Conservation (phyloP, 2,329 filamentous ascomycete species). For the Xylaria arbuscula region DNA sequence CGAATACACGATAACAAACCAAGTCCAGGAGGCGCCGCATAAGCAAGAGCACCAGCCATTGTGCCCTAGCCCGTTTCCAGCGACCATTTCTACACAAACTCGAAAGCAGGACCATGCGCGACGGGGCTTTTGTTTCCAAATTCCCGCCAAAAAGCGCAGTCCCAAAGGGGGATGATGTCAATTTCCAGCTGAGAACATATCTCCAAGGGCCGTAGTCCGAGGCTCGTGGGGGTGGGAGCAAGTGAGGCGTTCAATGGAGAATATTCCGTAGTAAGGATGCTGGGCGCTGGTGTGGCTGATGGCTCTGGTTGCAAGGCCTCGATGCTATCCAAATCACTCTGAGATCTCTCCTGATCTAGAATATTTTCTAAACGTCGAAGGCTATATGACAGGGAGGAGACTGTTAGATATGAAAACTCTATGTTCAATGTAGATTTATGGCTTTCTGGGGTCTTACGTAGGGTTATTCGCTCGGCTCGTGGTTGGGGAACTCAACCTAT, state of each 20-base stretch:
- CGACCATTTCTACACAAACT: background rate
- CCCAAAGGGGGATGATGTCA: conserved; percentile 36
- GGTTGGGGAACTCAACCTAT: too few species aligned
- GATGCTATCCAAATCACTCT: background rate
- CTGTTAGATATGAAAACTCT: background rate
- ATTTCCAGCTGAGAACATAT: conserved; percentile 4
- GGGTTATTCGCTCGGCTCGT: too few species aligned
- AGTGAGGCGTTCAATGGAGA: background rate
- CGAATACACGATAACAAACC: background rate
- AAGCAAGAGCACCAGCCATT: too few species aligned
- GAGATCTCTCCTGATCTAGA: background rate
- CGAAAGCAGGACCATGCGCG: conserved; percentile 26
- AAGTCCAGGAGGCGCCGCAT: too few species aligned
- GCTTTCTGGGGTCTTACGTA: too few species aligned
- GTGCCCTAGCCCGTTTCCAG: background rate
- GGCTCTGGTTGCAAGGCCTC: background rate
- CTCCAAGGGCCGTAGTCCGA: background rate
- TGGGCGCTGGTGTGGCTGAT: background rate
- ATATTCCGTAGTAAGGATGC: too few species aligned
- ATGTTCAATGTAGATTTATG: too few species aligned
- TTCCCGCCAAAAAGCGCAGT: conserved; percentile 35
- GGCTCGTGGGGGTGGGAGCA: background rate
- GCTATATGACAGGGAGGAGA: conserved; percentile 37
- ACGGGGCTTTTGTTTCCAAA: conserved; percentile 41
- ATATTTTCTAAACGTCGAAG: background rate